Percentiles rank a stretch among this genome's conserved stretches.
Conservation (phyloP, 768 basidiomycete genomes). For the Candolleomyces aberdarensis region DNA sequence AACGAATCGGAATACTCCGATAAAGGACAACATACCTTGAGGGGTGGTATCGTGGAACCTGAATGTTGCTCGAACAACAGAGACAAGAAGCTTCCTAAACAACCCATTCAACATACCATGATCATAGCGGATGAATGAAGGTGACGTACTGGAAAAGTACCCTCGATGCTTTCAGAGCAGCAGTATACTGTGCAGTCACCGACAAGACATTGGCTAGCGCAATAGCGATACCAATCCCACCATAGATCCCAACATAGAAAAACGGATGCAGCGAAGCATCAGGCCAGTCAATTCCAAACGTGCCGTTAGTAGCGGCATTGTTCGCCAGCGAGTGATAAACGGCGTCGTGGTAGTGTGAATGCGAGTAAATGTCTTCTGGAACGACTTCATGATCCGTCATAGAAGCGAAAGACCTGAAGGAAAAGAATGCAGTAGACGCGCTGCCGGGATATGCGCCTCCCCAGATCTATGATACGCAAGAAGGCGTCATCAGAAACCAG, state of each 20-base stretch:
- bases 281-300: slow-evolving; percentile 37
- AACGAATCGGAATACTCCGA: not conserved
- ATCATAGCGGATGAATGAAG: slow-evolving; percentile 18
- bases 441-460: slow-evolving; percentile 55
- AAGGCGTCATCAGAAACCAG: not conserved
- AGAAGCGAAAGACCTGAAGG: slow-evolving; percentile 33
- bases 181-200: slow-evolving; percentile 56
- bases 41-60: slow-evolving; percentile 84
- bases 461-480: slow-evolving; percentile 45
- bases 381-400: slow-evolving; percentile 33
- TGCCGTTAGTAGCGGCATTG: slow-evolving; percentile 16
- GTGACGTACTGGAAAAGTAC: slow-evolving; percentile 38
- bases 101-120: not conserved
- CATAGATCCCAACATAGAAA: slow-evolving; percentile 71
- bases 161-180: slow-evolving; percentile 49
- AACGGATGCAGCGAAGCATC: slow-evolving; percentile 57
- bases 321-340: slow-evolving; percentile 19
- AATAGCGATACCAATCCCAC: slow-evolving; percentile 51
- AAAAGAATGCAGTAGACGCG: slow-evolving; percentile 21
- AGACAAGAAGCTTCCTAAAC: slow-evolving; percentile 50
- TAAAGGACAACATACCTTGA: slow-evolving; percentile 42
- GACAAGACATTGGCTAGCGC: slow-evolving; percentile 46
- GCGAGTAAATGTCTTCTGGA: slow-evolving; percentile 29
- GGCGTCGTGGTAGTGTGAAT: slow-evolving; percentile 23
- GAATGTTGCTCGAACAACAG: slow-evolving; percentile 80